Evolutionary conservation across 306 rosid species (phyloP).

Genomic region (Pyrus betulifolia): DNA sequence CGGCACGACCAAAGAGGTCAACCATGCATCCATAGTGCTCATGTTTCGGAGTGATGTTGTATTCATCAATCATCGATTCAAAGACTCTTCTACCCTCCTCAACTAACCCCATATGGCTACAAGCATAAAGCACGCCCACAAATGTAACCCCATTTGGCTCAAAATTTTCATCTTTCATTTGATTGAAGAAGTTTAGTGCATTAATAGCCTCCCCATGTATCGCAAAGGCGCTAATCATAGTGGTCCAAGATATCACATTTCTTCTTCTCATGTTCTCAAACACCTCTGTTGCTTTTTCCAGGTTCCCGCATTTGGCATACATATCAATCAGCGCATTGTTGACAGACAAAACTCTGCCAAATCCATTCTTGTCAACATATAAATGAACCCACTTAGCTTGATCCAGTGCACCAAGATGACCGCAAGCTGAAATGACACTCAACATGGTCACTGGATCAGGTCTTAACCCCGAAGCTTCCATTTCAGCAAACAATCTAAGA

Average conservation of each 20-base stretch:
- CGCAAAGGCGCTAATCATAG: conserved; percentile 71
- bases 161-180: conserved; percentile 48
- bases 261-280: conserved; percentile 56
- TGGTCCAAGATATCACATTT: conserved; percentile 73
- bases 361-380: conserved; percentile 47
- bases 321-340: conserved; percentile 72
- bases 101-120: conserved; percentile 79
- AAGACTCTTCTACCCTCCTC: conserved; percentile 52
- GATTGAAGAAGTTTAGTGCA: conserved; percentile 49
- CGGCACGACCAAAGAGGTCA: conserved; percentile 81
- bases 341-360: conserved; percentile 42
- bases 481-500: conserved; percentile 54
- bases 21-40: conserved; percentile 95
- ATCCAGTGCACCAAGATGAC: conserved; percentile 54
- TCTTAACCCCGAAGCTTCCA: conserved; percentile 31
- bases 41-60: conserved; percentile 56
- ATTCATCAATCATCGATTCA: conserved; percentile 54
- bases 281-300: conserved; percentile 54
- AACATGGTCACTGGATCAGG: conserved; percentile 71
- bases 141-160: conserved; percentile 76
- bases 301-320: conserved; percentile 67
- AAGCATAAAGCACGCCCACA: conserved; percentile 83
- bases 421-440: conserved; percentile 72
- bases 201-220: conserved; percentile 63
- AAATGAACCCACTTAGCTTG: conserved; percentile 55